Base-by-base conservation (phyloP, 345 rosid genomes). In the Moringa oleifera region DNA sequence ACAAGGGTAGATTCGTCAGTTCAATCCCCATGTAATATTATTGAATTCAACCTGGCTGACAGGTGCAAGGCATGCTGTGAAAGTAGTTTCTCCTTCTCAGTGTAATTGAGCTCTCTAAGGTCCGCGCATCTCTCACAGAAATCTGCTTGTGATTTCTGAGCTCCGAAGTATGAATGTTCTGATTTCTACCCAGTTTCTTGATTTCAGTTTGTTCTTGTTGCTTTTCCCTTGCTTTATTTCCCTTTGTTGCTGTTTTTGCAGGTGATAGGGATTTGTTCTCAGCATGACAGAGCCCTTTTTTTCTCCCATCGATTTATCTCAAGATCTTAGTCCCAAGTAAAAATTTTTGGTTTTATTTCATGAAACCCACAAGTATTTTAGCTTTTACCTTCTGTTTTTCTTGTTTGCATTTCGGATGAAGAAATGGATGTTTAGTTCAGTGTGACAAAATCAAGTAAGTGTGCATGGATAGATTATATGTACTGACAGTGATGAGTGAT, bases 241-340 rank as follows among this genome's bases (percentile, higher is more conserved):
- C 22, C 37, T 28, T 61, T 18, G 41, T 60, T 23, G 22, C 51
- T 61, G 37, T 33, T 23, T 25, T 15, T 28, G 65, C 66, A 74
- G 71, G 74, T 63, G 63, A 53, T 45, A 69, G 67, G 65, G 62
- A 56, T 33, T 62, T 36, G 18, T 6, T 62, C 23, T 36, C 20
- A 2, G 2, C 45, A 20, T 51, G 57, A 19, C 59, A 41, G 56
- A 18, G 12, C 61, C 61, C 10, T 57, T 57, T 33, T 20, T 11
- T 0, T 21, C 67, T 64, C 46, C 66, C 2, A 65, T 22, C 68
- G 55, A 59, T 24, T 28, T 63, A 46, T 37, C 71, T 66, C 69
- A 70, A 58, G 74, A 59, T 55, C 65, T 56, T 0, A 23, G 17
- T 68, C 67, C 36, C 46, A 25, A 19, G 70, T 73, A 68, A 73